Evolutionary conservation across 2,329 filamentous ascomycete genomes (phyloP).

Genomic region (Pestalotiopsis sp.): DNA sequence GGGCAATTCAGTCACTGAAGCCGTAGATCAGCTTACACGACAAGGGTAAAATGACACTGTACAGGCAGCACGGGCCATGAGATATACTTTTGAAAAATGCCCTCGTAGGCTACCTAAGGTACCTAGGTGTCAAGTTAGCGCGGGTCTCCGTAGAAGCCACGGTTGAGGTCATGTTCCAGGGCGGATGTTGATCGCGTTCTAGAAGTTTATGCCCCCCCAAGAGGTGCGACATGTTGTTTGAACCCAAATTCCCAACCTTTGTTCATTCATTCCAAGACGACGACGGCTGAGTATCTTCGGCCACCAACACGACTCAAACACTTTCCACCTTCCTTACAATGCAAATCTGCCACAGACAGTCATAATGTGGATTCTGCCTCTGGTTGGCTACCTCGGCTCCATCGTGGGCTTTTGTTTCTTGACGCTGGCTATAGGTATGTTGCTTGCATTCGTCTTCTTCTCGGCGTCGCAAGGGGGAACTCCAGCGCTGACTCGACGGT

Average conservation of each 20-base stretch:
- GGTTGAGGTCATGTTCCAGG: conserved; percentile 3
- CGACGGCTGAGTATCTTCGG: background rate
- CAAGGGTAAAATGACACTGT: no score
- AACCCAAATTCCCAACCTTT: background rate
- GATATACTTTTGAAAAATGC: no score
- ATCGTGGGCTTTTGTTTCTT: conserved; percentile 90
- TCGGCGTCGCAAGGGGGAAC: background rate
- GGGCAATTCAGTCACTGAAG: no score
- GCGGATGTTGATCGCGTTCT: background rate
- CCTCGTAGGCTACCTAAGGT: no score
- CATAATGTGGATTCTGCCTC: conserved; percentile 92
- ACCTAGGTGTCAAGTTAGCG: background rate
- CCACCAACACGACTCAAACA: background rate
- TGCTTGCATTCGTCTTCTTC: background rate
- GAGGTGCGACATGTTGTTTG: background rate
- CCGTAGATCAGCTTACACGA: no score
- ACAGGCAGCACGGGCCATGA: no score
- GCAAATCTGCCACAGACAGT: conserved; percentile 8
- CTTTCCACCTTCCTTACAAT: background rate
- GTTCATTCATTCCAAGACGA: background rate
- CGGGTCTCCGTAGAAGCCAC: conserved; percentile 1
- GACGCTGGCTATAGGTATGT: conserved; percentile 84
- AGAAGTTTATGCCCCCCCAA: background rate
- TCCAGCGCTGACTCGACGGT: background rate
- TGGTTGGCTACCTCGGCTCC: conserved; percentile 88